phyloP scores from a whole-genome alignment of 2,329 filamentous ascomycete species.

The Monilinia aucupariae region DNA sequence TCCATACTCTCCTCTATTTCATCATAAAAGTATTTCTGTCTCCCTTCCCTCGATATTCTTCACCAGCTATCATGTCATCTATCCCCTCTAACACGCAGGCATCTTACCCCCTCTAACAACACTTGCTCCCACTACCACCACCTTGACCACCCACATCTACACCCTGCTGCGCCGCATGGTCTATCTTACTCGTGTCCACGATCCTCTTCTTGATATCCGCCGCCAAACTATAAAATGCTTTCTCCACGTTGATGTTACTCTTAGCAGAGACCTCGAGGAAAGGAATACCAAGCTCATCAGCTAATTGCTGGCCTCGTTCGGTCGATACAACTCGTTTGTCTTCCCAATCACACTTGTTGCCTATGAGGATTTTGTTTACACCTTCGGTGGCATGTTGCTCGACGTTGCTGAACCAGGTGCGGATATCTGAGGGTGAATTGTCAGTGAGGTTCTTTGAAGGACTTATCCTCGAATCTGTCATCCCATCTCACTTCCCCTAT shows the following conservation, averaged over 20 bases:
- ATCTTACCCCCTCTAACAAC: conserved; percentile 54
- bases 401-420: conserved; percentile 99
- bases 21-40: conserved; percentile 10
- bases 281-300: conserved; percentile 92
- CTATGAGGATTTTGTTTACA: conserved; percentile 99
- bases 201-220: conserved; percentile 97
- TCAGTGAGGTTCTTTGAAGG: neutral
- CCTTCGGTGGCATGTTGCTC: conserved; percentile 98
- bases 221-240: conserved; percentile 93
- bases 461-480: neutral
- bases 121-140: conserved; percentile 58
- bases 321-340: conserved; percentile 94
- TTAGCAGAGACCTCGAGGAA: conserved; percentile 99
- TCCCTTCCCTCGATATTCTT: conserved; percentile 17
- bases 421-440: conserved; percentile 64
- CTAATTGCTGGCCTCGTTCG: conserved; percentile 86
- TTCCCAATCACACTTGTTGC: conserved; percentile 99
- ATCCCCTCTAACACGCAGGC: neutral
- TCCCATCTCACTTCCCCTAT: neutral
- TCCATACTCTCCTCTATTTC: conserved; percentile 4
- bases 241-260: conserved; percentile 99
- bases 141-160: conserved; percentile 64
- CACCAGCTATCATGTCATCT: neutral
- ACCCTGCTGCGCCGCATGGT: conserved; percentile 52
- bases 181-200: conserved; percentile 82